Conservation (phyloP, 2,329 filamentous ascomycete species). For the Ilyonectria robusta region DNA sequence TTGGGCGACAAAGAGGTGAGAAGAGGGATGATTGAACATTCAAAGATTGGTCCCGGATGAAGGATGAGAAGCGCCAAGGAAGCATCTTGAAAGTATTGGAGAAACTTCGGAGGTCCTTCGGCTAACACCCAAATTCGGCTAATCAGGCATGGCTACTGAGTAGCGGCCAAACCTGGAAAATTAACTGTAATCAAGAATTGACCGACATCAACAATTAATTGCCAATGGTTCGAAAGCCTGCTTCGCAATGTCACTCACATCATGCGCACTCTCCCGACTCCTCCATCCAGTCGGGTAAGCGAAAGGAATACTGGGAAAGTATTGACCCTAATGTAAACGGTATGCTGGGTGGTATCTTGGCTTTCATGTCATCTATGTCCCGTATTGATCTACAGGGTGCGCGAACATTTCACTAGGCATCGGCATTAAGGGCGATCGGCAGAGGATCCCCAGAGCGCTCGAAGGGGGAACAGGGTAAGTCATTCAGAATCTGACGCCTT, state of each 20-base stretch:
- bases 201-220: no score
- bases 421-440: slow-evolving; percentile 52
- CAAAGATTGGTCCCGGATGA: no score
- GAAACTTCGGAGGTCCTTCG: no score
- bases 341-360: slow-evolving; percentile 81
- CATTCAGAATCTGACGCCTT: background rate
- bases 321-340: slow-evolving; percentile 69
- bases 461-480: slow-evolving; percentile 59
- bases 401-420: slow-evolving; percentile 74
- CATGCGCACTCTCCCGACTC: slow-evolving; percentile 45
- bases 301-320: slow-evolving; percentile 63
- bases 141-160: no score
- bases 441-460: slow-evolving; percentile 48
- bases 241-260: background rate
- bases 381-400: slow-evolving; percentile 79
- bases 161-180: no score
- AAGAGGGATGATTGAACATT: no score
- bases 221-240: no score
- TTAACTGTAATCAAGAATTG: no score
- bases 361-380: slow-evolving; percentile 65
- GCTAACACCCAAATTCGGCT: no score
- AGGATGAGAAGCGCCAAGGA: no score
- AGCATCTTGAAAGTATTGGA: no score
- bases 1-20: no score
- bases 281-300: slow-evolving; percentile 53